Conservation (phyloP, 2,329 filamentous ascomycete genomes). For the Penicillium brevicompactum region DNA sequence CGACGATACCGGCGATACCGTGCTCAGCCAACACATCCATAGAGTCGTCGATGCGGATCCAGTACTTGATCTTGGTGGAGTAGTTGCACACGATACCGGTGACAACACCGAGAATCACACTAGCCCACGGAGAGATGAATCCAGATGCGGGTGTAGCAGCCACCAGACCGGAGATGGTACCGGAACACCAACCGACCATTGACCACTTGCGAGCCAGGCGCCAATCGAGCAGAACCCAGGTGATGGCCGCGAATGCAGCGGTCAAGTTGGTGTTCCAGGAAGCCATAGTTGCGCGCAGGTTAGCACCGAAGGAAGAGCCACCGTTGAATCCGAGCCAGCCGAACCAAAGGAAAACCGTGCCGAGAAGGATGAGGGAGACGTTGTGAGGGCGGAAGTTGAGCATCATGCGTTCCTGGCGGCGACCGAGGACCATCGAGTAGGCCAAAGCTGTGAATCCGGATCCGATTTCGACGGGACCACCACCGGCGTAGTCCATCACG, state of each 20-base stretch:
- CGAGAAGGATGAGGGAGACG: conserved; percentile 93
- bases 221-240: conserved; percentile 96
- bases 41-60: conserved; percentile 79
- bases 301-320: conserved; percentile 89
- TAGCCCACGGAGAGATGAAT: conserved; percentile 70
- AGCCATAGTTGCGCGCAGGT: conserved; percentile 90
- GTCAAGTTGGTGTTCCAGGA: conserved; percentile 98
- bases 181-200: conserved; percentile 90
- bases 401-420: conserved; percentile 99
- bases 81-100: conserved; percentile 77
- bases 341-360: conserved; percentile 95
- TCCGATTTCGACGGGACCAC: conserved; percentile 94
- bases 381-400: conserved; percentile 99
- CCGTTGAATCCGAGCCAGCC: conserved; percentile 99
- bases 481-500: conserved; percentile 93
- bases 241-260: conserved; percentile 86
- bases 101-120: conserved; percentile 61
- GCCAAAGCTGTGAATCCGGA: conserved; percentile 91
- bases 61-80: conserved; percentile 78
- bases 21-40: conserved; percentile 93
- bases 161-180: conserved; percentile 82
- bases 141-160: conserved; percentile 84
- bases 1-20: conserved; percentile 78
- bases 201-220: conserved; percentile 93
- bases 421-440: conserved; percentile 93